Evolutionary conservation across 2,329 filamentous ascomycete genomes (phyloP).

Genomic region (Pseudocercospora fuligena): DNA sequence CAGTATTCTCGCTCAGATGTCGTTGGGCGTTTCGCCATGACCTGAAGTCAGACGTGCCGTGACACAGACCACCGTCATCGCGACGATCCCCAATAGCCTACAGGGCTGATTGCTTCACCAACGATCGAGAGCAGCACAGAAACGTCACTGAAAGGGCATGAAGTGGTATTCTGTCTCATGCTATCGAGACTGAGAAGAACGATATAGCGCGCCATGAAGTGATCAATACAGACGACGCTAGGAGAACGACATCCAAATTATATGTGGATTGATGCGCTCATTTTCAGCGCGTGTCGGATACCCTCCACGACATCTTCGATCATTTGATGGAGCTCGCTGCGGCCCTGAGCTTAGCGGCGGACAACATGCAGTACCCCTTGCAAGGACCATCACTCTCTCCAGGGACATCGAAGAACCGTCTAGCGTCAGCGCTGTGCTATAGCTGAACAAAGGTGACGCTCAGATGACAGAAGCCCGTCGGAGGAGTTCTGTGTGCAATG

Average conservation of each 20-base stretch:
- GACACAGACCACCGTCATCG: background rate
- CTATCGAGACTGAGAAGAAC: background rate
- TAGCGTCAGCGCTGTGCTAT: background rate
- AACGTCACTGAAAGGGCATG: background rate
- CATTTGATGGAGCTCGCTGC: background rate
- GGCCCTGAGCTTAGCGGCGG: background rate
- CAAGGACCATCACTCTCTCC: background rate
- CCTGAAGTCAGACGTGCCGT: background rate
- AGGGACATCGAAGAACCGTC: background rate
- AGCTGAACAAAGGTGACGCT: background rate
- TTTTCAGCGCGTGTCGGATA: background rate
- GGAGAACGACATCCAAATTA: background rate
- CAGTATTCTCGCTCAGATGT: background rate
- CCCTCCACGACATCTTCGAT: background rate
- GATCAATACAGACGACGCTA: background rate
- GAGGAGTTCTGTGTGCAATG: background rate
- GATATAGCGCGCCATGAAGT: background rate
- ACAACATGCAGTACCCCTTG: background rate
- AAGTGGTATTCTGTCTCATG: background rate
- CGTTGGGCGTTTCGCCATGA: background rate
- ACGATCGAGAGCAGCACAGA: background rate
- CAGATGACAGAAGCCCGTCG: background rate
- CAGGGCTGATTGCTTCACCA: background rate
- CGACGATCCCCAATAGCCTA: background rate
- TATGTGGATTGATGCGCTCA: background rate